Evolutionary conservation across 2,329 filamentous ascomycete genomes (phyloP).

Genomic region (Claviceps humidiphila): DNA sequence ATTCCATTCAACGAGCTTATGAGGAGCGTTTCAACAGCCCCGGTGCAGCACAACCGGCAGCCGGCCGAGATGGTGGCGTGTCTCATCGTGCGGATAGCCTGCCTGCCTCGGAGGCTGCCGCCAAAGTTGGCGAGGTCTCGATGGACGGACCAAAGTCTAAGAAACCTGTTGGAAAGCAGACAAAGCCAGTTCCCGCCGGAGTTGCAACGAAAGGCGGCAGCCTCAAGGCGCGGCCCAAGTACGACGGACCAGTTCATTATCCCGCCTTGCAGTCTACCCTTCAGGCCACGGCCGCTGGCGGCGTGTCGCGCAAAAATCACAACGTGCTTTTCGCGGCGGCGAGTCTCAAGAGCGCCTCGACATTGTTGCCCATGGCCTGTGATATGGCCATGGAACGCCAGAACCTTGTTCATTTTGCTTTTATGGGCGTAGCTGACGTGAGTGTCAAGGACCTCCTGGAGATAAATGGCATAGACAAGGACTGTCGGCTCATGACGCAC

Average conservation of each 20-base stretch:
- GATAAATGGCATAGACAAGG: slow-evolving; percentile 64
- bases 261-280: slow-evolving; percentile 51
- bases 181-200: neutral
- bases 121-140: neutral
- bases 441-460: slow-evolving; percentile 53
- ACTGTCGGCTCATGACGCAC: slow-evolving; percentile 52
- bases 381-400: slow-evolving; percentile 60
- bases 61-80: no score
- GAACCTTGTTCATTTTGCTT: slow-evolving; percentile 68
- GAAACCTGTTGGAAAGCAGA: neutral
- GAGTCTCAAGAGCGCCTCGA: slow-evolving; percentile 57
- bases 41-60: neutral
- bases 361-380: slow-evolving; percentile 70
- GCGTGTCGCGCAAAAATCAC: slow-evolving; percentile 39
- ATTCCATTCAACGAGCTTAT: neutral
- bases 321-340: slow-evolving; percentile 73
- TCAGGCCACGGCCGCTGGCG: slow-evolving; percentile 40
- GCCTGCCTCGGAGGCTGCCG: neutral
- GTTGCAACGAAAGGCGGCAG: neutral
- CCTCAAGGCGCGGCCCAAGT: slow-evolving; percentile 19
- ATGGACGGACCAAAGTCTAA: neutral
- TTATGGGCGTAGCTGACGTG: slow-evolving; percentile 63
- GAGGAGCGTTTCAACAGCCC: neutral
- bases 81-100: neutral
- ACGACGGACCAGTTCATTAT: slow-evolving; percentile 59